Base-by-base conservation (phyloP, 768 basidiomycete species). In the Erythrobasidium yunnanense region DNA sequence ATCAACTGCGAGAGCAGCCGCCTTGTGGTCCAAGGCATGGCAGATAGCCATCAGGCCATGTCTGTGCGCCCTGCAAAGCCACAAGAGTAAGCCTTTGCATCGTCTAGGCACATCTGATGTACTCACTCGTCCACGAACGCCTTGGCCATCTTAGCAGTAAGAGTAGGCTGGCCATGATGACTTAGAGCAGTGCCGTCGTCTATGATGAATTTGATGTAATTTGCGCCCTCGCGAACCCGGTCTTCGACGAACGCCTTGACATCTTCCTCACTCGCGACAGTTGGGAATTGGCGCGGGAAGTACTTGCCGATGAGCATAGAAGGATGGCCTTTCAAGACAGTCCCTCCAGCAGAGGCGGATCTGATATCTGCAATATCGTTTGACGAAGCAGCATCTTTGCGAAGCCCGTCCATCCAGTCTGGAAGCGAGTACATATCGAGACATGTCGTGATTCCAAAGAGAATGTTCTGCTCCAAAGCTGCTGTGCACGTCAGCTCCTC, bases 391-490 rank as follows among this genome's bases (percentile, higher is more conserved):
- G 49, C 49, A 22, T 50, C 22, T 27, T 50, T 50, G 49, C 49
- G 49, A 50, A 50, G 49, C 22, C 29, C 49, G 49, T 50, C 5
- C 49, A 50, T 50, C 49, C 49, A 50, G 49, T 50, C 49, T 50
- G 49, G 49, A 6, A 50, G 49, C 22, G 22, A 22, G 49, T 50
- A 50, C 49, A 50, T 50, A 27, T 50, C 49, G 22, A 50, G 29
- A 27, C 49, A 50, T 13, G 49, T 50, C 22, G 49, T 50, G 13
- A 50, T n/a, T 20, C 49, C 49, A n/a, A 50, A 50, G 49, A 50
- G 49, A n/a, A 50, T 50, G 49, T 50, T 50, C 49, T 50, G 49
- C 49, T 50, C 49, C 5, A 50, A n/a, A 50, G 49, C 49, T 50
- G n/a, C n/a, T n/a, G n/a, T n/a, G n/a, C n/a, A n/a, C n/a, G n/a